Evolutionary conservation across 306 rosid genomes (phyloP), one percentile per base, ranked within the genome.

Genomic region (Inga laurina): DNA sequence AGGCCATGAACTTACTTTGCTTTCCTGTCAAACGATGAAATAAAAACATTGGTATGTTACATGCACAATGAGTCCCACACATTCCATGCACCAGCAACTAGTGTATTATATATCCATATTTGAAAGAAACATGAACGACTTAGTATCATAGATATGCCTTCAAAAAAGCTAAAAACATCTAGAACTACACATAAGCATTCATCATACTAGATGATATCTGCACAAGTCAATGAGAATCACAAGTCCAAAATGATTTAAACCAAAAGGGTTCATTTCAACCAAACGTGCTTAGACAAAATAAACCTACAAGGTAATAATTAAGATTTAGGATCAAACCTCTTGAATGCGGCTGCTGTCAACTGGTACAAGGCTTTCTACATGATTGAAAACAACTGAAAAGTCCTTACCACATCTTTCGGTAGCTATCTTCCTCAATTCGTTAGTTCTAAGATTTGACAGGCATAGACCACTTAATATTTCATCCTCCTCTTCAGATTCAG

Each of bases 361-460:
- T 2, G 77, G 78, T 12, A 80, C 78, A 32, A 84, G 84, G 83
- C 75, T 84, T 44, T 80, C 78, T 6, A 8, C 37, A 75, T 80
- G 76, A 30, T 64, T 64, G 41, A 64, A 64, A 30, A 59, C 22
- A 22, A 10, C 34, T 59, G 66, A 59, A 22, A n/a, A 57, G 10
- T 22, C 11, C 11, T 1, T 10, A 3, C 19, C 1, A 13, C 19
- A 30, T 13, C 8, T 27, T 18, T 3, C 8, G 4, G 39, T 2
- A 32, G 39, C 21, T 3, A 30, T 27, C 41, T 64, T 64, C 41
- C 16, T 64, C 39, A 64, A 4, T 64, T 64, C 39, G 4, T 64
- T 64, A 27, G 41, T 64, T 27, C 19, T 64, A 12, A 30, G 70
- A 64, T 64, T 64, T 30, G 30, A 64, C 21, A 62, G 37, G 1